phyloP scores from a whole-genome alignment of 208 protist species.

The Leishmania gerbilli region DNA sequence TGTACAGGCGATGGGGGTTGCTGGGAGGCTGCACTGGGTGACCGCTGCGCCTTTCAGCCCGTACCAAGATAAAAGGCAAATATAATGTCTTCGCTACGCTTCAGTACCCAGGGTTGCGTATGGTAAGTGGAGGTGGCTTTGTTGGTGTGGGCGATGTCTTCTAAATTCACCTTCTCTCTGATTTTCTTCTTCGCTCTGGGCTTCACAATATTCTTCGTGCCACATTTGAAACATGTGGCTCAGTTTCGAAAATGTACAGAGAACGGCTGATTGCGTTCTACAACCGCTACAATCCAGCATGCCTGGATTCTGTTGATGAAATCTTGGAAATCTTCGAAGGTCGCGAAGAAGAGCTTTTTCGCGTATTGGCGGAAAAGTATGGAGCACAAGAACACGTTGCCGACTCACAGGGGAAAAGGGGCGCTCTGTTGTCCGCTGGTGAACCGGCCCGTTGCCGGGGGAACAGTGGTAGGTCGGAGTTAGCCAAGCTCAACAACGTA shows the following conservation, averaged over 20 bases:
- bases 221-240: no score
- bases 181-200: no score
- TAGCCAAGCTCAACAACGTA: background rate
- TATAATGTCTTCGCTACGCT: no score
- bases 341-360: slow-evolving; percentile 28
- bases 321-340: slow-evolving; percentile 31
- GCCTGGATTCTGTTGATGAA: slow-evolving; percentile 31
- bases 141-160: no score
- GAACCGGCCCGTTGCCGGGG: background rate
- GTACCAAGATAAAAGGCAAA: no score
- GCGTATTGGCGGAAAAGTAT: slow-evolving; percentile 29
- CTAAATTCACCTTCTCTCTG: no score
- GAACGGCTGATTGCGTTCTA: slow-evolving; percentile 18
- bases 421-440: background rate
- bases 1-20: rapidly evolving
- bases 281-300: slow-evolving; percentile 16
- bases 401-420: background rate
- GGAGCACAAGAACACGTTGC: background rate
- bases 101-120: no score
- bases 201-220: no score
- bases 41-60: no score
- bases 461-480: no score
- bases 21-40: no score
- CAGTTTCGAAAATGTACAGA: slow-evolving; percentile 3
- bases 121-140: no score